Conservation (phyloP, 345 rosid genomes). For the Cardamine resedifolia region DNA sequence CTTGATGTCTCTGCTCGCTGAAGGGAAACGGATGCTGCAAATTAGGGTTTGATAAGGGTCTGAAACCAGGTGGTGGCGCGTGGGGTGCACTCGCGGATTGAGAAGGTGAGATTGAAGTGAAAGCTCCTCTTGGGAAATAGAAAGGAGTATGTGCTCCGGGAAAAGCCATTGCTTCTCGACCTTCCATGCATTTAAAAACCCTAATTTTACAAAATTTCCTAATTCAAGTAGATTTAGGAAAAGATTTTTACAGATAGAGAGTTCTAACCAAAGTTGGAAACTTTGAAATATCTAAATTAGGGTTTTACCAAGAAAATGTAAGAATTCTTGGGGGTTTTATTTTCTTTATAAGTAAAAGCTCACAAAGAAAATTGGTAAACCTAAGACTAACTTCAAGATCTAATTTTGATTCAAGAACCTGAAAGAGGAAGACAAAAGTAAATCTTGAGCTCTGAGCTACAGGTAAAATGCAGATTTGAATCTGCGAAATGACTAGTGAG, state of each 20-base stretch:
- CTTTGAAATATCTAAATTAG: background rate
- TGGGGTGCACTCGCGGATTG: slow-evolving; percentile 50
- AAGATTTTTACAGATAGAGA: background rate
- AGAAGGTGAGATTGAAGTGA: slow-evolving; percentile 55
- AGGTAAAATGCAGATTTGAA: slow-evolving; percentile 16
- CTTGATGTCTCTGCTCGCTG: slow-evolving; percentile 48
- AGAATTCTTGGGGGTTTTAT: background rate
- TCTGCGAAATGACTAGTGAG: background rate
- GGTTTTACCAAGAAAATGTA: slow-evolving; percentile 12
- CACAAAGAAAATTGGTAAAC: background rate
- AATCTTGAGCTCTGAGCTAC: background rate
- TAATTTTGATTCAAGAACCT: background rate
- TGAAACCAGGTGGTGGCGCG: slow-evolving; percentile 55
- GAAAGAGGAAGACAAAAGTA: background rate
- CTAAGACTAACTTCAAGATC: slow-evolving; percentile 46
- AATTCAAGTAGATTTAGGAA: background rate
- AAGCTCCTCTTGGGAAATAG: slow-evolving; percentile 59
- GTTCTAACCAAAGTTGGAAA: background rate
- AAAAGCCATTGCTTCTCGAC: slow-evolving; percentile 81
- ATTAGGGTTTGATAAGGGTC: slow-evolving; percentile 53
- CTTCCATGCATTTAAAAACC: slow-evolving; percentile 88
- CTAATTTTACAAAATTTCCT: background rate
- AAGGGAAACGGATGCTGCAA: slow-evolving; percentile 46
- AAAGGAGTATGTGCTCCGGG: slow-evolving; percentile 61
- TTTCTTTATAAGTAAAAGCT: background rate